phyloP scores from a whole-genome alignment of 495 filamentous ascomycete species.

The Penicillium mononematosum region DNA sequence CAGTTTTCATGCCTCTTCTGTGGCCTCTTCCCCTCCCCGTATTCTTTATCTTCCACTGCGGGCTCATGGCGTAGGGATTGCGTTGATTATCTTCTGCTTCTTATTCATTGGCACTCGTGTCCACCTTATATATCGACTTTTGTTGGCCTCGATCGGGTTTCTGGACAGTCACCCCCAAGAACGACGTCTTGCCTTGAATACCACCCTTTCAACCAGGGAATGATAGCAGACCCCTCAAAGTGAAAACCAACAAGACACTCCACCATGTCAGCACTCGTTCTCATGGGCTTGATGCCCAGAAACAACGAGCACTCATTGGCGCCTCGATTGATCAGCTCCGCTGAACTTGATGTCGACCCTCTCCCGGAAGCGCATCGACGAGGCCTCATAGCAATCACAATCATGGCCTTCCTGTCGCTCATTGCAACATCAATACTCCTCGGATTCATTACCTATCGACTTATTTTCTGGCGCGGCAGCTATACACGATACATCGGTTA shows the following conservation, averaged over 20 bases:
- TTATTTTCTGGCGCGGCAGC: slow-evolving; percentile 55
- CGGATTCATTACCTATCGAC: slow-evolving; percentile 55
- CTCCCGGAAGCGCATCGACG: slow-evolving; percentile 48
- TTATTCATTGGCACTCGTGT: background rate
- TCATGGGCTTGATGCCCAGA: slow-evolving; percentile 23
- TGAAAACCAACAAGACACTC: background rate
- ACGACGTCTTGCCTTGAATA: background rate
- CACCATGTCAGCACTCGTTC: slow-evolving; percentile 29
- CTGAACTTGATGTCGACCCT: slow-evolving; percentile 38
- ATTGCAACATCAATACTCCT: slow-evolving; percentile 53
- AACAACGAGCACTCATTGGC: slow-evolving; percentile 19
- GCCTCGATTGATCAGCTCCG: slow-evolving; percentile 22
- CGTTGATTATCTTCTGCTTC: background rate
- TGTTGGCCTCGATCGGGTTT: background rate
- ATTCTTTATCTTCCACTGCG: slow-evolving; percentile 7
- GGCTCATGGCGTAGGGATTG: background rate
- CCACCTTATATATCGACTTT: background rate
- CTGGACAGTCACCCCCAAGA: background rate
- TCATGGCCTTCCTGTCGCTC: slow-evolving; percentile 61
- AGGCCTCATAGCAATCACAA: slow-evolving; percentile 55
- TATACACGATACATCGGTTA: slow-evolving; percentile 49
- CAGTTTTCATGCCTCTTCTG: background rate
- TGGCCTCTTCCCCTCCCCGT: background rate
- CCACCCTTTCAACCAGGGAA: background rate
- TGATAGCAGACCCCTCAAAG: background rate